Evolutionary conservation across 2,329 filamentous ascomycete genomes (phyloP).

Genomic region (Dactylonectria estremocensis): DNA sequence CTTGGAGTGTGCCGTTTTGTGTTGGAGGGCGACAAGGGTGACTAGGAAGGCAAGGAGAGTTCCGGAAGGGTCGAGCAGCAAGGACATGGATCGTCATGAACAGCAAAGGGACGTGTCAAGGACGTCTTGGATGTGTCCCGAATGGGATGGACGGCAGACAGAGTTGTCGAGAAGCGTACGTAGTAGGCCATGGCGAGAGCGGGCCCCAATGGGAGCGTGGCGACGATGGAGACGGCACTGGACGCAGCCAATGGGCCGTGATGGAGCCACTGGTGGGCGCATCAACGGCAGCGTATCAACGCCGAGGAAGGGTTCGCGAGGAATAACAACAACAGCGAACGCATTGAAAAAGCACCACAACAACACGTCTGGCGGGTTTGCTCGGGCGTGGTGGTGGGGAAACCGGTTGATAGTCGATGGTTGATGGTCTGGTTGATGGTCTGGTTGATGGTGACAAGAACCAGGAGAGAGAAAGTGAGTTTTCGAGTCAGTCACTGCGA

Average conservation of each 20-base stretch:
- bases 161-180: constrained; percentile 2
- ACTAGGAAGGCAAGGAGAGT: background rate
- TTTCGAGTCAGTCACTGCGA: background rate
- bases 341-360: constrained; percentile 24
- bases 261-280: constrained; percentile 2
- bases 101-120: no score
- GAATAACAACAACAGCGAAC: constrained; percentile 24
- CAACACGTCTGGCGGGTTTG: constrained; percentile 25
- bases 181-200: background rate
- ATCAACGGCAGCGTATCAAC: constrained; percentile 24
- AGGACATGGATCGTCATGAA: background rate
- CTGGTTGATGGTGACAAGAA: background rate
- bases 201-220: constrained; percentile 20
- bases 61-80: background rate
- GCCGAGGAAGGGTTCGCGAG: constrained; percentile 4
- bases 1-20: no score
- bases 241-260: constrained; percentile 4
- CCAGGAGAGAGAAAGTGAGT: background rate
- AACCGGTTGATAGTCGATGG: no score
- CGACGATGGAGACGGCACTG: background rate
- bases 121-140: background rate
- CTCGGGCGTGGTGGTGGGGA: no score
- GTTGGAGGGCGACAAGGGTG: background rate
- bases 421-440: background rate
- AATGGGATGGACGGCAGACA: background rate